Percentiles rank a stretch among this genome's conserved stretches.
Conservation (phyloP, 2,329 filamentous ascomycete species). For the Aureobasidium musti region DNA sequence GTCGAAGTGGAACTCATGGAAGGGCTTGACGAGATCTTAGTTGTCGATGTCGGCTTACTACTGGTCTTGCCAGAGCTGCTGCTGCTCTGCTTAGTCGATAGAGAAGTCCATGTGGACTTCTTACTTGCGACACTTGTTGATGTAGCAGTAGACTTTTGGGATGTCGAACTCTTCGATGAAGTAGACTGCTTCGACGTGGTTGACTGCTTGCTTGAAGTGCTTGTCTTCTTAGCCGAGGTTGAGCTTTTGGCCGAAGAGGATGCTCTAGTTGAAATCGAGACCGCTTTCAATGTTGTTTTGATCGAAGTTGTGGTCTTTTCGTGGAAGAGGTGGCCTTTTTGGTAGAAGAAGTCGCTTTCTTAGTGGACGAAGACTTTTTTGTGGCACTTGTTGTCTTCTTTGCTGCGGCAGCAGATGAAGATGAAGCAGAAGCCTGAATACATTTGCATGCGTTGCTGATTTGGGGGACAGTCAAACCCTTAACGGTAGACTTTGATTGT, state of each 20-base stretch:
- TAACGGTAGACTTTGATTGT: slow-evolving; percentile 17
- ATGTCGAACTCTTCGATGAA: slow-evolving; percentile 3
- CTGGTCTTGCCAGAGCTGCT: slow-evolving; percentile 4
- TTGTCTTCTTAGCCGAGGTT: slow-evolving; percentile 12
- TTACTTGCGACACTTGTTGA: slow-evolving; percentile 11
- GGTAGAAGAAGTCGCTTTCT: slow-evolving; percentile 5
- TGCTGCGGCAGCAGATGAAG: slow-evolving; percentile 20
- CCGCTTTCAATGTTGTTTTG: slow-evolving; percentile 14
- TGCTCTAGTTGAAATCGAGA: not conserved
- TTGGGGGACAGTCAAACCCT: slow-evolving; percentile 18
- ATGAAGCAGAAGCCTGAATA: slow-evolving; percentile 17
- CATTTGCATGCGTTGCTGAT: slow-evolving; percentile 26
- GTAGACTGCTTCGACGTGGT: not conserved
- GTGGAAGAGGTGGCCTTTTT: slow-evolving; percentile 13
- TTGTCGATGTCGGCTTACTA: not conserved
- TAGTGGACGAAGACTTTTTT: slow-evolving; percentile 6
- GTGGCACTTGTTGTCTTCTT: slow-evolving; percentile 7
- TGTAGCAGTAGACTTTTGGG: slow-evolving; percentile 4
- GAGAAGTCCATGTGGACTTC: slow-evolving; percentile 3
- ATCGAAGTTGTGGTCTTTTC: not conserved
- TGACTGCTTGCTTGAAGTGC: slow-evolving; percentile 5
- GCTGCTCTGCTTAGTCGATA: slow-evolving; percentile 13
- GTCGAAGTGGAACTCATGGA: not conserved
- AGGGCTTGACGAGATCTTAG: not conserved
- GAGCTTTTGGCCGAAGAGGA: slow-evolving; percentile 3